Evolutionary conservation across 805 yeast genomes (phyloP).

Genomic region (Ogataea trehaloabstinens): DNA sequence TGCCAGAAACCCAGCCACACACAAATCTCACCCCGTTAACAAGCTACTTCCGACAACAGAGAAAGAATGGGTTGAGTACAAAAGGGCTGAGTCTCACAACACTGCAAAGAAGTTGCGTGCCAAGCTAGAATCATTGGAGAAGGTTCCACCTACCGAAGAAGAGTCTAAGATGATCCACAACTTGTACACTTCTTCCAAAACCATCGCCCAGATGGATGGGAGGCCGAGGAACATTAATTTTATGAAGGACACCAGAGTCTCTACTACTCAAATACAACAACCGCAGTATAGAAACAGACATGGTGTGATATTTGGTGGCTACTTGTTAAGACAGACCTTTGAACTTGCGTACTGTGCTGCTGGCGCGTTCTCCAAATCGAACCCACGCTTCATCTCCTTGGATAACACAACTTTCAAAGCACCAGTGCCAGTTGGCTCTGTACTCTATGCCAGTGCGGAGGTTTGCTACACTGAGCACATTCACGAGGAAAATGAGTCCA

Average conservation of each 20-base stretch:
- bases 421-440: conserved; percentile 96
- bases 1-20: conserved; percentile 92
- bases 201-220: conserved; percentile 31
- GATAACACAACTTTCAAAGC: conserved; percentile 90
- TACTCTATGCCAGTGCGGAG: conserved; percentile 75
- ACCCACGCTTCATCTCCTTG: conserved; percentile 85
- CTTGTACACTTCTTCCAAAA: conserved; percentile 60
- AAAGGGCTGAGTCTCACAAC: conserved; percentile 86
- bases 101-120: conserved; percentile 82
- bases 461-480: conserved; percentile 86
- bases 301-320: conserved; percentile 95
- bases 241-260: conserved; percentile 70
- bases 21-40: conserved; percentile 83
- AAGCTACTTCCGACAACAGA: conserved; percentile 72
- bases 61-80: conserved; percentile 77
- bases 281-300: conserved; percentile 96
- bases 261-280: conserved; percentile 87
- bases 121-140: conserved; percentile 53
- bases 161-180: conserved; percentile 76
- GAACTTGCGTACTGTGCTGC: conserved; percentile 93
- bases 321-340: conserved; percentile 85
- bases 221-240: conserved; percentile 53
- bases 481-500: conserved; percentile 34
- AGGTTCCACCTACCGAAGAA: conserved; percentile 71
- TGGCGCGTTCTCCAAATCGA: conserved; percentile 80